These are phyloP conservation scores for Myxozyma geophila DNA, from an alignment of 805 yeast genomes.

Conservation along the genomic window DNA sequence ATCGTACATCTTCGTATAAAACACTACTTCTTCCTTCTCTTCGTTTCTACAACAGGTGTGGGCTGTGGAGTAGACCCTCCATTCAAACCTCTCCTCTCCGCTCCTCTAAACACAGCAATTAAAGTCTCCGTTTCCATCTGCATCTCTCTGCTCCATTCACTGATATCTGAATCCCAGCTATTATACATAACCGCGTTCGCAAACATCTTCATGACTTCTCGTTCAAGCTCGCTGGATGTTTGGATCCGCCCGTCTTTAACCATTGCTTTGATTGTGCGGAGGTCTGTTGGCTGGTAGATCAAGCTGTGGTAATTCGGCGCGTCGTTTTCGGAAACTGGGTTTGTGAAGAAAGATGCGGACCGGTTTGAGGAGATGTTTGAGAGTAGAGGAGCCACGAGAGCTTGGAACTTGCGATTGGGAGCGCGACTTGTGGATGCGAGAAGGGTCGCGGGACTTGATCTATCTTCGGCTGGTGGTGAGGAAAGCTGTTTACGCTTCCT, in stretches of 20 bases:
- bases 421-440: conserved; percentile 31
- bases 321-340: conserved; percentile 67
- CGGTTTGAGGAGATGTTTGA: conserved; percentile 70
- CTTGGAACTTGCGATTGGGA: conserved; percentile 60
- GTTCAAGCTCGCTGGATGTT: conserved; percentile 57
- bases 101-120: conserved; percentile 59
- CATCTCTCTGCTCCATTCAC: conserved; percentile 69
- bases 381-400: conserved; percentile 63
- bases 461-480: conserved; percentile 6
- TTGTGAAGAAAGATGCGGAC: conserved; percentile 72
- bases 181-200: conserved; percentile 86
- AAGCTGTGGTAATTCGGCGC: conserved; percentile 72
- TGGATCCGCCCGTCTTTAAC: conserved; percentile 64
- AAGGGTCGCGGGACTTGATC: conserved; percentile 12
- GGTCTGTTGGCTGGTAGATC: conserved; percentile 67
- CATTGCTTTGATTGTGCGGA: conserved; percentile 62
- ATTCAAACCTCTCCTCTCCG: conserved; percentile 39
- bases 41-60: conserved; percentile 15
- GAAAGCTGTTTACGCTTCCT: conserved; percentile 20
- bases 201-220: conserved; percentile 75
- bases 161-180: conserved; percentile 64
- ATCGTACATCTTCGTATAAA: neutral
- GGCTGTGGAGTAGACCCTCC: conserved; percentile 10
- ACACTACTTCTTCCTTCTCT: conserved; percentile 27
- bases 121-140: conserved; percentile 64